Evolutionary conservation across 2,329 filamentous ascomycete genomes (phyloP).

Genomic region (Trichoderma semiorbis): DNA sequence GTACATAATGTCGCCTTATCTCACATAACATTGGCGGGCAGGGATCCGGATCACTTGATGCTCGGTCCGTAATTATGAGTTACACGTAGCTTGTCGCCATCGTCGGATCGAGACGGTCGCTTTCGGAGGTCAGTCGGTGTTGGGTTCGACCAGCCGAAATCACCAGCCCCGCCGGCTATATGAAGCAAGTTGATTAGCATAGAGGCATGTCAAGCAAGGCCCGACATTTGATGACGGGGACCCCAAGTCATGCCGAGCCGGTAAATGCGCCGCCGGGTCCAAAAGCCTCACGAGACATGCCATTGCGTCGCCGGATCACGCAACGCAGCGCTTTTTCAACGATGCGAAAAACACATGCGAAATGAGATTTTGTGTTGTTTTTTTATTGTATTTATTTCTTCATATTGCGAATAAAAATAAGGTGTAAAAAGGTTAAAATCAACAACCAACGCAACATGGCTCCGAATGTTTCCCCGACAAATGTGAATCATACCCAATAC

Average conservation of each 20-base stretch:
- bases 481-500: conserved; percentile 14
- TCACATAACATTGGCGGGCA: background rate
- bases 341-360: background rate
- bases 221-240: background rate
- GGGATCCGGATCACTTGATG: background rate
- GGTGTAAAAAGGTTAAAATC: background rate
- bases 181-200: background rate
- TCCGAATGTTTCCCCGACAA: conserved; percentile 5
- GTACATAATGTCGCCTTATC: background rate
- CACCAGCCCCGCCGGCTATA: conserved; percentile 1
- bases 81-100: background rate
- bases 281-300: background rate
- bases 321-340: background rate
- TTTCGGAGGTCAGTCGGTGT: conserved; percentile 10
- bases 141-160: conserved; percentile 11
- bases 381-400: background rate
- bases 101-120: background rate
- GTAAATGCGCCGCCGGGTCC: background rate
- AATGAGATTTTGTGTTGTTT: background rate
- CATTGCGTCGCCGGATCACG: background rate
- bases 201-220: background rate
- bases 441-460: conserved; percentile 4
- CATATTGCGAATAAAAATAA: background rate
- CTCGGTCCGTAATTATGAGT: background rate
- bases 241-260: background rate